Conservation (phyloP, 2,329 filamentous ascomycete genomes). For the Teratosphaeria nubilosa region DNA sequence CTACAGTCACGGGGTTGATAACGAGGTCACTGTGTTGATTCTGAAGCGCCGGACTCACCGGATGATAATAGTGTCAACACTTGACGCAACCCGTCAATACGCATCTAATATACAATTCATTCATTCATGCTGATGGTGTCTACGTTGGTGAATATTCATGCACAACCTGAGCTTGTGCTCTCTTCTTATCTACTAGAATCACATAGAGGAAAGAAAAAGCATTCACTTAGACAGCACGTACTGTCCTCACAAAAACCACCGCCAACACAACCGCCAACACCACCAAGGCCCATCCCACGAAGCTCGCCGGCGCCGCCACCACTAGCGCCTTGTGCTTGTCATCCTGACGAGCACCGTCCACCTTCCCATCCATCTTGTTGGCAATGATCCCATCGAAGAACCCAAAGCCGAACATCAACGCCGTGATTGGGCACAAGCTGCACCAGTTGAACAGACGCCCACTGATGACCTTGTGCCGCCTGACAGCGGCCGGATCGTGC, state of each 20-base stretch:
- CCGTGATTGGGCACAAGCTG: constrained; percentile 11
- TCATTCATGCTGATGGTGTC: neutral
- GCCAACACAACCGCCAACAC: neutral
- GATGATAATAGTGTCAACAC: neutral
- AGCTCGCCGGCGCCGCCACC: constrained; percentile 11
- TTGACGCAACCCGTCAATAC: neutral
- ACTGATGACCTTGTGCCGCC: constrained; percentile 12
- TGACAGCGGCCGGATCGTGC: neutral
- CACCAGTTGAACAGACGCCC: constrained; percentile 5
- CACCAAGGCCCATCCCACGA: neutral
- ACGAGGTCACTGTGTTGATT: neutral
- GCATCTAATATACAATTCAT: neutral
- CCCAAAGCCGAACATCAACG: constrained; percentile 15
- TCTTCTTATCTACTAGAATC: neutral
- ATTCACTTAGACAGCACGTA: neutral
- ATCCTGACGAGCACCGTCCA: constrained; percentile 11
- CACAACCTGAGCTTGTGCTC: neutral
- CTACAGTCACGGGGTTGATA: neutral
- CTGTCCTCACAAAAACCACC: neutral
- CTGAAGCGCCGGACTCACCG: neutral
- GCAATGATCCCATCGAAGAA: constrained; percentile 13
- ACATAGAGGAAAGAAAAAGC: neutral
- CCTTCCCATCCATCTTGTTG: constrained; percentile 9
- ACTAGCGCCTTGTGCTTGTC: constrained; percentile 14
- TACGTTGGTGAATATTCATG: neutral